Conservation (phyloP, 306 rosid species). For the Quercus parvula region DNA sequence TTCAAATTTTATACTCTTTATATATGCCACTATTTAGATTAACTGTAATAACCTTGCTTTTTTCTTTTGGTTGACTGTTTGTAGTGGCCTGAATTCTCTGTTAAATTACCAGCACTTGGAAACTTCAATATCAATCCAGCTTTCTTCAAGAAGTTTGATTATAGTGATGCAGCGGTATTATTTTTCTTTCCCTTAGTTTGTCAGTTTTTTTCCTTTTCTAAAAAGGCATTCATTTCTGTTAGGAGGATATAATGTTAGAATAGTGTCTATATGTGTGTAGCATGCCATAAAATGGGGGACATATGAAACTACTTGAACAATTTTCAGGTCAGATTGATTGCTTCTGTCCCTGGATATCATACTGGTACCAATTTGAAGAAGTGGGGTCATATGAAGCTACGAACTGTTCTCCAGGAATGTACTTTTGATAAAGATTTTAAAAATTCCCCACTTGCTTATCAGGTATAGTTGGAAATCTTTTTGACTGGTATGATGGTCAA, state of each 20-base stretch:
- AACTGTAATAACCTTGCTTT: slow-evolving; percentile 1
- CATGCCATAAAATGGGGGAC: slow-evolving; percentile 15
- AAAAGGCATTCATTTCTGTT: slow-evolving; percentile 9
- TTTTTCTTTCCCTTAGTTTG: slow-evolving; percentile 10
- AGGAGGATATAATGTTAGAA: background rate
- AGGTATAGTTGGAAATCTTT: slow-evolving; percentile 44
- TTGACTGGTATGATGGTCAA: background rate
- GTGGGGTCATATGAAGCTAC: slow-evolving; percentile 98
- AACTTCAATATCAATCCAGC: slow-evolving; percentile 59
- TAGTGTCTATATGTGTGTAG: background rate
- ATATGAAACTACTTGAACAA: slow-evolving; percentile 18
- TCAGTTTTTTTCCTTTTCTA: background rate
- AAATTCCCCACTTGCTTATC: slow-evolving; percentile 85
- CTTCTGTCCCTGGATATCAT: slow-evolving; percentile 97
- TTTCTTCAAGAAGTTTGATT: slow-evolving; percentile 88
- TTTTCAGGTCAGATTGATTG: slow-evolving; percentile 85
- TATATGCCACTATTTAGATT: slow-evolving; percentile 14
- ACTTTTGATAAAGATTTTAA: slow-evolving; percentile 72
- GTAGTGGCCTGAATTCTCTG: slow-evolving; percentile 86
- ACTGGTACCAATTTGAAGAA: slow-evolving; percentile 62
- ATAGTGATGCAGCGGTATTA: slow-evolving; percentile 70
- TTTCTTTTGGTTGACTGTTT: slow-evolving; percentile 20
- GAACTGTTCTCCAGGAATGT: slow-evolving; percentile 78
- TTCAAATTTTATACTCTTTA: background rate
- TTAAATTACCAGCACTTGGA: slow-evolving; percentile 60